Conservation (phyloP, 2,329 filamentous ascomycete genomes). For the Aureobasidium sp. region DNA sequence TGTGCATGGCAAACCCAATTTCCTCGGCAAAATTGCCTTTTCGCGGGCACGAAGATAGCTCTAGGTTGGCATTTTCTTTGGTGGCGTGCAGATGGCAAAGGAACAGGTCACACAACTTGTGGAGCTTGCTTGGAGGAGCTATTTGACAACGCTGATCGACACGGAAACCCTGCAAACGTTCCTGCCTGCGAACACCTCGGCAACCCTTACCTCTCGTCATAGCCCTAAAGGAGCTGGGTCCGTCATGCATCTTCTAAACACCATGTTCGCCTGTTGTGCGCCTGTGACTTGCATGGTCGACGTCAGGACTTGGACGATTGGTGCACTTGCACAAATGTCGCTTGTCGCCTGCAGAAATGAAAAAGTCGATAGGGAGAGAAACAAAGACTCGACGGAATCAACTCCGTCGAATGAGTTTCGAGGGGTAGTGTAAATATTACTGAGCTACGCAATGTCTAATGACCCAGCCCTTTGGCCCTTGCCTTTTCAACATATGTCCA, state of each 20-base stretch:
- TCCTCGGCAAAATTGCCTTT: not conserved
- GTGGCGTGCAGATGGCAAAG: not conserved
- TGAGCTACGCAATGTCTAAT: not conserved
- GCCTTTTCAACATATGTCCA: constrained; percentile 11
- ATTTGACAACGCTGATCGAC: not conserved
- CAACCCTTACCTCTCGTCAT: not conserved
- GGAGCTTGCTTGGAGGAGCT: not conserved
- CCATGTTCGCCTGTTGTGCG: not conserved
- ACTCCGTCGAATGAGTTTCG: not conserved
- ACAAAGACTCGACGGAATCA: not conserved
- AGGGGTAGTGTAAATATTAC: not conserved
- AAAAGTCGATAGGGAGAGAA: too few relatives aligned
- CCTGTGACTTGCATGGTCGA: too few relatives aligned
- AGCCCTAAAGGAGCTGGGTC: not conserved
- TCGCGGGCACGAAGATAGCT: too few relatives aligned
- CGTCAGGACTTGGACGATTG: not conserved
- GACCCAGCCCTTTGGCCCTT: constrained; percentile 5
- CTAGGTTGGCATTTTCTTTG: not conserved
- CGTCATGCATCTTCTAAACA: not conserved
- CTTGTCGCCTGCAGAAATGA: too few relatives aligned
- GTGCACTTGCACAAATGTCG: too few relatives aligned
- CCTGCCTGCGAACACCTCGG: not conserved
- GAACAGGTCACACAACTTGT: not conserved
- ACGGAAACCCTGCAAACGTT: not conserved
- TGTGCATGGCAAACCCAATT: not conserved